phyloP scores from a whole-genome alignment of 1,284 basidiomycete genomes.

The Cutaneotrichosporon cavernicola region DNA sequence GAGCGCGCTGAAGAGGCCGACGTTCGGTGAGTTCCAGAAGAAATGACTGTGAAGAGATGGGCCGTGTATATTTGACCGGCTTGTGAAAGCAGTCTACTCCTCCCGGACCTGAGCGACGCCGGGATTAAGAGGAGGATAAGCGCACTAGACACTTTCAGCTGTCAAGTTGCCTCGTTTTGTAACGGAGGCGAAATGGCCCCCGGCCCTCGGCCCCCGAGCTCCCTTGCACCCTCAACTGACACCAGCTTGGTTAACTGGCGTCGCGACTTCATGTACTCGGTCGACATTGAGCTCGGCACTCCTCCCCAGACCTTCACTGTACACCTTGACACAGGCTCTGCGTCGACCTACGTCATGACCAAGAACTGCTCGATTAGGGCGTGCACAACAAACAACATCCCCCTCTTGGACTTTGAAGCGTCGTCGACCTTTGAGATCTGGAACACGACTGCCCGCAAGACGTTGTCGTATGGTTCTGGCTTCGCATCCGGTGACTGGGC shows the following conservation, averaged over 20 bases:
- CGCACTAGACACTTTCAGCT: too few relatives aligned
- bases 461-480: slow-evolving; percentile 78
- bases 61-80: too few relatives aligned
- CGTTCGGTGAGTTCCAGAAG: background rate
- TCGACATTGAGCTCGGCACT: slow-evolving; percentile 46
- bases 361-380: slow-evolving; percentile 30
- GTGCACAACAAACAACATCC: slow-evolving; percentile 31
- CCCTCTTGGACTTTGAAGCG: slow-evolving; percentile 33
- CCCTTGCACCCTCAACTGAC: background rate
- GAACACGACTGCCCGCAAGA: slow-evolving; percentile 58
- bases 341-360: slow-evolving; percentile 52
- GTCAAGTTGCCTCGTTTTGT: too few relatives aligned
- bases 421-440: slow-evolving; percentile 39
- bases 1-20: background rate
- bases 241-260: slow-evolving; percentile 17
- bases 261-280: slow-evolving; percentile 39
- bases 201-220: too few relatives aligned
- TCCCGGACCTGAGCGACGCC: too few relatives aligned
- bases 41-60: background rate
- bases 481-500: slow-evolving; percentile 68
- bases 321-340: slow-evolving; percentile 57
- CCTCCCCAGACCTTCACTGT: slow-evolving; percentile 55
- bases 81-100: background rate
- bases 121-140: too few relatives aligned
- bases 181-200: too few relatives aligned